These are phyloP conservation scores for Zizania latifolia DNA, from an alignment of 176 grass and related monocot genomes.

Conservation along the genomic window DNA sequence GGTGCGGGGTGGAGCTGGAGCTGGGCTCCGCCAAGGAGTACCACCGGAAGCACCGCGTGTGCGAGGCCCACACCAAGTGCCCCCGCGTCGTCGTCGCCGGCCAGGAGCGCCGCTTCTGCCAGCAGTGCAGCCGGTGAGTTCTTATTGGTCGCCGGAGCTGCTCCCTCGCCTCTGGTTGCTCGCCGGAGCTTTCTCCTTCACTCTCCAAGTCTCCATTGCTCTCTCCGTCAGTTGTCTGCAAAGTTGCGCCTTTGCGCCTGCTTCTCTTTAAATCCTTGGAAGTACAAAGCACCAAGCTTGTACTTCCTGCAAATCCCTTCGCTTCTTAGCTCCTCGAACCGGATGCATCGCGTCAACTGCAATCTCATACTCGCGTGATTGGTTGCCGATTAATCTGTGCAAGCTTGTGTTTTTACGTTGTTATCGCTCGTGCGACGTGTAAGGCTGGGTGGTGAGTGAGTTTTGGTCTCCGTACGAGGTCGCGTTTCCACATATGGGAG, in stretches of 20 bases:
- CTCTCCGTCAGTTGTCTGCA: not conserved
- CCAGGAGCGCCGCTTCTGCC: conserved; percentile 77
- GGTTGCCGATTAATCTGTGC: not conserved
- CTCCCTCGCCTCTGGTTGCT: not conserved
- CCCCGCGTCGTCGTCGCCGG: conserved; percentile 74
- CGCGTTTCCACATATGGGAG: conserved; percentile 36
- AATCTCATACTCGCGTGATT: conserved; percentile 4
- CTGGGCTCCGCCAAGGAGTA: conserved; percentile 55
- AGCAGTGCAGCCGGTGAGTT: conserved; percentile 85
- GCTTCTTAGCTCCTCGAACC: not conserved
- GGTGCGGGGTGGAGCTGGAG: conserved; percentile 60
- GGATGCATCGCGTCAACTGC: not conserved
- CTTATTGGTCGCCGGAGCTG: not conserved
- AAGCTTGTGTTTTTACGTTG: not conserved
- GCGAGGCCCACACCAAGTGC: conserved; percentile 67
- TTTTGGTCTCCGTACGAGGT: conserved; percentile 4
- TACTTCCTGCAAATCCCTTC: not conserved
- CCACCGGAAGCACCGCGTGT: conserved; percentile 89
- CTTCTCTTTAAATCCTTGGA: not conserved
- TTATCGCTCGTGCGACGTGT: not conserved
- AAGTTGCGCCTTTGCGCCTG: not conserved
- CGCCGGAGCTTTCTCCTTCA: not conserved
- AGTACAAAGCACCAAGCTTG: not conserved
- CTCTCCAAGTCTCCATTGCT: no score
- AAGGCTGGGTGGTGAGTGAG: not conserved